Percentiles rank a stretch among this genome's conserved stretches.
Conservation (phyloP, 768 basidiomycete species). For the Fibroporia radiculosa region DNA sequence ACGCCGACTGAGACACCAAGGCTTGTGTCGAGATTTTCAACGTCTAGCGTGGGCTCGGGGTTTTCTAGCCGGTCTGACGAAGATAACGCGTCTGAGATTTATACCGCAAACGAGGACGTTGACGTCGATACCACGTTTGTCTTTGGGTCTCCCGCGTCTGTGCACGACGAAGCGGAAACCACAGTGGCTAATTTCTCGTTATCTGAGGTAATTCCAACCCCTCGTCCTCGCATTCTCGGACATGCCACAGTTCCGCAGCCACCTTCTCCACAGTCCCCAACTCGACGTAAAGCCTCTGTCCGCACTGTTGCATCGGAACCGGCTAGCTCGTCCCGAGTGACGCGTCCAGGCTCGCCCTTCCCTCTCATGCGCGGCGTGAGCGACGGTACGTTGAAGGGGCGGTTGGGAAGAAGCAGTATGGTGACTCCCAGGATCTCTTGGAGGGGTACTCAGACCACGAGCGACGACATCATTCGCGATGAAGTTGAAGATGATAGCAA, state of each 20-base stretch:
- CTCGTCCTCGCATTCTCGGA: background rate
- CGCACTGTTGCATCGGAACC: slow-evolving; percentile 2
- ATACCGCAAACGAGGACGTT: background rate
- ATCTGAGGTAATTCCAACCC: background rate
- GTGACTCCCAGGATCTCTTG: background rate
- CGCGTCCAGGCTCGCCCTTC: slow-evolving; percentile 1
- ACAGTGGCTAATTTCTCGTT: background rate
- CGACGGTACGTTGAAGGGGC: slow-evolving; percentile 1
- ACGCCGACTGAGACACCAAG: background rate
- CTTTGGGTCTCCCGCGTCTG: background rate
- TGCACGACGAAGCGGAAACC: background rate
- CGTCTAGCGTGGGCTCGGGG: background rate
- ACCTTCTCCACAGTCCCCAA: background rate
- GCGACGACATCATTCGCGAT: background rate
- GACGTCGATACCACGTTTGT: slow-evolving; percentile 4
- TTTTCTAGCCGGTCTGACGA: background rate
- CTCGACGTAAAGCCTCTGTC: background rate
- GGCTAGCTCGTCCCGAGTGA: background rate
- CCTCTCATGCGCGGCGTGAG: slow-evolving; percentile 4
- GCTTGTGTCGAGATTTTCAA: slow-evolving; percentile 2
- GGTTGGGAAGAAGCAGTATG: background rate
- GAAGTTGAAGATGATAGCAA: background rate
- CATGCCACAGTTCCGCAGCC: no score
- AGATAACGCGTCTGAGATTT: no score
- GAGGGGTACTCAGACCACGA: background rate